Percentiles rank a stretch among this genome's conserved stretches.
phyloP scores from a whole-genome alignment of 805 yeast genomes.

The Scheffersomyces amazonensis region DNA sequence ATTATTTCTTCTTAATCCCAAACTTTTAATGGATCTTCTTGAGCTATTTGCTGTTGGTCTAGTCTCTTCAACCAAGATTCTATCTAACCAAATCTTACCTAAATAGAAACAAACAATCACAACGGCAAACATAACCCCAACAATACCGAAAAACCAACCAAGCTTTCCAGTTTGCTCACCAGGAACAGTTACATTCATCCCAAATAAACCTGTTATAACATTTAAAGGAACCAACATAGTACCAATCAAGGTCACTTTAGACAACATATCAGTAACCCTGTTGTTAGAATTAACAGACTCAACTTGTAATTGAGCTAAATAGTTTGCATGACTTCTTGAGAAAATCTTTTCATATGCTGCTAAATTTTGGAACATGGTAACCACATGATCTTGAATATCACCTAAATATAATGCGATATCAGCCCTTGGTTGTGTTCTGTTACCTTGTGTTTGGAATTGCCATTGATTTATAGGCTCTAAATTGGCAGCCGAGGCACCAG shows the following conservation, averaged over 20 bases:
- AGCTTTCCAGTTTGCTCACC: conserved; percentile 47
- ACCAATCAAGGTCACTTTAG: conserved; percentile 88
- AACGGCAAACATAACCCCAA: conserved; percentile 24
- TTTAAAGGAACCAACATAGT: conserved; percentile 88
- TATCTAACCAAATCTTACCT: conserved; percentile 20
- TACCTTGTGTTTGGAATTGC: conserved; percentile 12
- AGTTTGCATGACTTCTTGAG: conserved; percentile 87
- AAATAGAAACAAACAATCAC: conserved; percentile 12
- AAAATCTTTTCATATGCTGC: conserved; percentile 90
- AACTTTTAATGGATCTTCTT: conserved; percentile 23
- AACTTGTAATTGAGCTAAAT: conserved; percentile 90
- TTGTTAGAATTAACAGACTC: conserved; percentile 85
- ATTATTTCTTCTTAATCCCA: conserved; percentile 22
- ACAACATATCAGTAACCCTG: conserved; percentile 79
- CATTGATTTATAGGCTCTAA: conserved; percentile 9
- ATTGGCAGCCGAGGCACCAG: conserved; percentile 20
- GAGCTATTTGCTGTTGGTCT: conserved; percentile 8
- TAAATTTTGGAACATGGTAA: conserved; percentile 92
- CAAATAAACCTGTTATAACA: conserved; percentile 86
- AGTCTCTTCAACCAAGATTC: conserved; percentile 9
- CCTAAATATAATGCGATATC: conserved; percentile 91
- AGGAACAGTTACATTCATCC: conserved; percentile 92
- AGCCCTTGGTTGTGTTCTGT: conserved; percentile 63
- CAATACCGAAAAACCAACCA: conserved; percentile 28
- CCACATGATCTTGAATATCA: conserved; percentile 95